A percentile compares a stretch with the other conserved stretches of the same genome.
Conservation (phyloP, 257 asterid species). For the Mitragyna speciosa region DNA sequence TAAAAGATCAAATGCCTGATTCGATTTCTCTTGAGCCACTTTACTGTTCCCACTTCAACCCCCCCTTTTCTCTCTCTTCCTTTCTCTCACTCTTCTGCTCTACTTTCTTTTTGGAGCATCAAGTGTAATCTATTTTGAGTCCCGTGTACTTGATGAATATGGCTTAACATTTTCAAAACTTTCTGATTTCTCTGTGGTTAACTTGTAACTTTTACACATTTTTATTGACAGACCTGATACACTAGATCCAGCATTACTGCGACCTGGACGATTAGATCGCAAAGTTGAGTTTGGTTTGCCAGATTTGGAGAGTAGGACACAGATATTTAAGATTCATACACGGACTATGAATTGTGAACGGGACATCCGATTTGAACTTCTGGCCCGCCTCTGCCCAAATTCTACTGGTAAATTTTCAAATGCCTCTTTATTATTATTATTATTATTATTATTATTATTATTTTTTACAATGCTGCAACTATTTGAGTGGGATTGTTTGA, state of each 20-base stretch:
- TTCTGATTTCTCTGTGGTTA: background rate
- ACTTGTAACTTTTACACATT: background rate
- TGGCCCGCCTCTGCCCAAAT: slow-evolving; percentile 95
- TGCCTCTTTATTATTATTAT: background rate
- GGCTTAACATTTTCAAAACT: background rate
- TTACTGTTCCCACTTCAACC: background rate
- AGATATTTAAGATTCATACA: slow-evolving; percentile 75
- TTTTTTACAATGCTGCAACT: background rate
- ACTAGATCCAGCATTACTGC: slow-evolving; percentile 85
- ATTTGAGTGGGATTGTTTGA: background rate
- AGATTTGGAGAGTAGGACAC: slow-evolving; percentile 79
- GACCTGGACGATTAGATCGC: slow-evolving; percentile 93
- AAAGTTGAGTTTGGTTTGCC: slow-evolving; percentile 98
- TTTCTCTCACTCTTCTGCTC: background rate
- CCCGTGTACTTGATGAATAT: background rate
- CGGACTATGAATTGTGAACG: slow-evolving; percentile 84
- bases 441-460: no score
- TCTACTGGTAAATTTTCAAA: slow-evolving; percentile 62
- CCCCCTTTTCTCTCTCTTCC: background rate
- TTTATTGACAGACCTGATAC: slow-evolving; percentile 75
- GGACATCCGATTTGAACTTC: slow-evolving; percentile 73
- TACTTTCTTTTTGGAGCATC: background rate
- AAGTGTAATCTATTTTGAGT: background rate
- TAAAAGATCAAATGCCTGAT: background rate
- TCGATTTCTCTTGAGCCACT: background rate